Evolutionary conservation across 176 grass and related monocot species (phyloP).

Genomic region (Phoenix dactylifera): DNA sequence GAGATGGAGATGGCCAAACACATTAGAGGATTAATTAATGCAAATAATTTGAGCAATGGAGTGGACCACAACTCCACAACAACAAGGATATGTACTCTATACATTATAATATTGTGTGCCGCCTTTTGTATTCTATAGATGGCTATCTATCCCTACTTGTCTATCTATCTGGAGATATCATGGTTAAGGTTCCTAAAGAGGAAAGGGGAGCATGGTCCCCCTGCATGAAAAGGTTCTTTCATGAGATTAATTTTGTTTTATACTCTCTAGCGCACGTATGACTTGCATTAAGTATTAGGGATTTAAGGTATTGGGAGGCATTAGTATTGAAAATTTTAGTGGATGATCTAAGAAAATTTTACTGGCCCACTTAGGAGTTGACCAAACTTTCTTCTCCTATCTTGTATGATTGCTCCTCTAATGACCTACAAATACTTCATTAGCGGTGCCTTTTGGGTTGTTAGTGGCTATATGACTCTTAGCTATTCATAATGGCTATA

Average conservation of each 20-base stretch:
- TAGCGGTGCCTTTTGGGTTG: too few species aligned
- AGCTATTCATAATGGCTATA: too few species aligned
- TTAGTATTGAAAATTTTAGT: too few species aligned
- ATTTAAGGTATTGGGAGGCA: too few species aligned
- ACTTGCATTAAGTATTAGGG: too few species aligned
- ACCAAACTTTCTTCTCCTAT: constrained; percentile 4
- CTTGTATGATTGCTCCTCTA: background rate
- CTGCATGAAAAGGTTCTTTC: constrained; percentile 16
- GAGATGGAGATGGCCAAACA: too few species aligned
- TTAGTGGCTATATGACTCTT: too few species aligned
- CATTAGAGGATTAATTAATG: too few species aligned
- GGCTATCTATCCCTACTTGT: background rate
- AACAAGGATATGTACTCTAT: background rate
- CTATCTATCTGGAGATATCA: background rate
- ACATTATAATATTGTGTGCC: background rate
- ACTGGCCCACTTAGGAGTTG: constrained; percentile 25
- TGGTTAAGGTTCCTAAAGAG: background rate
- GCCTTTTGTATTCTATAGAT: background rate
- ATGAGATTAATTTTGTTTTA: background rate
- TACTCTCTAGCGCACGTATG: background rate
- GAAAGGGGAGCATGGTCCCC: background rate
- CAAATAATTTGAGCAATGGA: too few species aligned
- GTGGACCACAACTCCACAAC: constrained; percentile 30
- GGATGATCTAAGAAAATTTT: background rate
- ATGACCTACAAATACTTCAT: background rate